Conservation (phyloP, 2,329 filamentous ascomycete genomes). For the Exserohilum rostratum region DNA sequence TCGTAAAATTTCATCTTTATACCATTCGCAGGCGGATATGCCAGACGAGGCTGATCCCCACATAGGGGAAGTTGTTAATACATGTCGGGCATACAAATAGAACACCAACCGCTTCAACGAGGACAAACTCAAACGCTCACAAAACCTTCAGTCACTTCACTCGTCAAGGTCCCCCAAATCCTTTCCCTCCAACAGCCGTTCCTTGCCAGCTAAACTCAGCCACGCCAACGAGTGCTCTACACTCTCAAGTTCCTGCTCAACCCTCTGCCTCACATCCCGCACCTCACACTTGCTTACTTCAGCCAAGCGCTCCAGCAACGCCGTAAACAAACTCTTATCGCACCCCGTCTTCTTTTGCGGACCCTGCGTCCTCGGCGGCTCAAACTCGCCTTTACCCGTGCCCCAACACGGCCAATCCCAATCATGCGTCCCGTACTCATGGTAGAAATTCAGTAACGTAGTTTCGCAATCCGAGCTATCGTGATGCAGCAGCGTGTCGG, state of each 20-base stretch:
- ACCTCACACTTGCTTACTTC: constrained; percentile 23
- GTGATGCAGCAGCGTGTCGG: constrained; percentile 24
- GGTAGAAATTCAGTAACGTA: constrained; percentile 37
- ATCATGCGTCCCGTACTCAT: constrained; percentile 33
- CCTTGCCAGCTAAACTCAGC: constrained; percentile 34
- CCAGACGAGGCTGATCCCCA: no score
- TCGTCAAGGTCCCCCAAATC: constrained; percentile 19
- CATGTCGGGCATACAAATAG: no score
- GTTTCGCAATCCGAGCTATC: constrained; percentile 21
- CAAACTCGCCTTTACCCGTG: constrained; percentile 25
- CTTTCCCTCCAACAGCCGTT: constrained; percentile 27
- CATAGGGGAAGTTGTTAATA: no score
- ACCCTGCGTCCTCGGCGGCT: constrained; percentile 37
- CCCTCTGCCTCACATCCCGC: constrained; percentile 25
- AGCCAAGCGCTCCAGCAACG: constrained; percentile 34
- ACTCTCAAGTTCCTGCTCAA: constrained; percentile 26
- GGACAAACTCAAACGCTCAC: not conserved
- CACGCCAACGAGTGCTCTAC: constrained; percentile 30
- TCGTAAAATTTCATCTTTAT: no score
- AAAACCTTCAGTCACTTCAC: not conserved
- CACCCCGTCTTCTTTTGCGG: constrained; percentile 22
- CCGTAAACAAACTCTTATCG: constrained; percentile 29
- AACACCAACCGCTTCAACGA: not conserved
- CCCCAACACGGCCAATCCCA: constrained; percentile 33
- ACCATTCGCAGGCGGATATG: no score